These are phyloP conservation scores for Rhynchosporium graminicola DNA, from an alignment of 2,329 filamentous ascomycete species.

Conservation along the genomic window DNA sequence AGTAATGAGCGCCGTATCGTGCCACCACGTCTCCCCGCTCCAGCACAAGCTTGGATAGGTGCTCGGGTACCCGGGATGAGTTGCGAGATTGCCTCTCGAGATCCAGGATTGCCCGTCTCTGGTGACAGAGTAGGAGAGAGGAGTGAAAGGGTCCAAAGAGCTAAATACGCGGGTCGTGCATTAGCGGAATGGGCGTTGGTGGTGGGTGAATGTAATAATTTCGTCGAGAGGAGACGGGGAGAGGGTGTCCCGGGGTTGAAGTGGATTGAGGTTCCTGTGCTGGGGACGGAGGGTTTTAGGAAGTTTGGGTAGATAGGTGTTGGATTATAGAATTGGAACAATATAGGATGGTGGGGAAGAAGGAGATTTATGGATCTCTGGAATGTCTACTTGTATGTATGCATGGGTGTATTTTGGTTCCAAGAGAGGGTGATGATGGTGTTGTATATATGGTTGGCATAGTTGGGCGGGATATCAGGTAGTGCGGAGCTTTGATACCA, in stretches of 20 bases:
- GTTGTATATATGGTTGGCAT: too few species aligned
- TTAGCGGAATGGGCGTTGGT: conserved; percentile 78
- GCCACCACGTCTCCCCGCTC: conserved; percentile 67
- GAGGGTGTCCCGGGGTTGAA: conserved; percentile 69
- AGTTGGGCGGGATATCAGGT: too few species aligned
- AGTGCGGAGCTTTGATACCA: too few species aligned
- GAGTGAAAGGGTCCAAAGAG: conserved; percentile 38
- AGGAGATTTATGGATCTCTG: too few species aligned
- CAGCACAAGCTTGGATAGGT: conserved; percentile 66
- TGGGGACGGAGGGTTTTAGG: conserved; percentile 65
- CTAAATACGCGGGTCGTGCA: conserved; percentile 68
- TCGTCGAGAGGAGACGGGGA: conserved; percentile 72
- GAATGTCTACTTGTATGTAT: too few species aligned
- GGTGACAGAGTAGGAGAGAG: conserved; percentile 15
- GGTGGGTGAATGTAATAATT: conserved; percentile 77
- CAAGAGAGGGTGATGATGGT: too few species aligned
- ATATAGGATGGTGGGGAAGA: too few species aligned
- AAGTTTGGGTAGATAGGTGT: conserved; percentile 31
- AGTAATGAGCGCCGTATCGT: conserved; percentile 58
- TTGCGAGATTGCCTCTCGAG: conserved; percentile 32
- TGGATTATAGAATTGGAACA: too few species aligned
- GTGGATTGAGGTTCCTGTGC: conserved; percentile 68
- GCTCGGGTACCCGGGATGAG: conserved; percentile 38
- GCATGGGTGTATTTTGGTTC: too few species aligned
- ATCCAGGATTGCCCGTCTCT: conserved; percentile 30